These are phyloP conservation scores for Camellia lanceoleosa DNA, from an alignment of 148 eudicot species.

Conservation along the genomic window DNA sequence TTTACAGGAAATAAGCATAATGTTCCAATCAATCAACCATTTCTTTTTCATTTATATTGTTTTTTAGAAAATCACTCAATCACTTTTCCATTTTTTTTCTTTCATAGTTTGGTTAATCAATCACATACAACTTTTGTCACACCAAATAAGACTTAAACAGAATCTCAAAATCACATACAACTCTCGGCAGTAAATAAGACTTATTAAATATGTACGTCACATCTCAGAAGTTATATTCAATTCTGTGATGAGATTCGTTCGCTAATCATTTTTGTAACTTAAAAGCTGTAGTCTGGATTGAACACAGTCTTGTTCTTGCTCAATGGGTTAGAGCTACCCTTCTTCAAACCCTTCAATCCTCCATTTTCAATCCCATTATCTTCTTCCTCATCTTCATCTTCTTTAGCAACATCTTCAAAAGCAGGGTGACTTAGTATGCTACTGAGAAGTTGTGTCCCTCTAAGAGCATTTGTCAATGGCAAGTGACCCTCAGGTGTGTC, in stretches of 20 bases:
- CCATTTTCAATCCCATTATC: not conserved
- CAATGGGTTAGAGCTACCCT: slow-evolving; percentile 29
- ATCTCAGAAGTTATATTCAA: no score
- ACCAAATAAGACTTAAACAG: no score
- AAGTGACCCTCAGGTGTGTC: slow-evolving; percentile 80
- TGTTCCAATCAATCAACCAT: not conserved
- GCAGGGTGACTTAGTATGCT: slow-evolving; percentile 76
- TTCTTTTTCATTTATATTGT: no score
- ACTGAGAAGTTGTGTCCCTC: slow-evolving; percentile 75
- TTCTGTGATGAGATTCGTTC: no score
- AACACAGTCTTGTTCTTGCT: slow-evolving; percentile 44
- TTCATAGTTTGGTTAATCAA: no score
- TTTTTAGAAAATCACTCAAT: not conserved
- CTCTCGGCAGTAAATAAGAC: no score
- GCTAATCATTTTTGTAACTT: not conserved
- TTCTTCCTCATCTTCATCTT: not conserved
- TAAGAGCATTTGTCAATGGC: slow-evolving; percentile 87
- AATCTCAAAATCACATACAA: no score
- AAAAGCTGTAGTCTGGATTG: slow-evolving; percentile 66
- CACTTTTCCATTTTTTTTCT: not conserved
- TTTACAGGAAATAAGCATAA: not conserved
- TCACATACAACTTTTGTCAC: no score
- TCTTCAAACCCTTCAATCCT: slow-evolving; percentile 18
- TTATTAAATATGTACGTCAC: no score
- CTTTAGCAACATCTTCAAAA: slow-evolving; percentile 29